phyloP scores from a whole-genome alignment of 805 yeast genomes.

The Hanseniaspora vineae region DNA sequence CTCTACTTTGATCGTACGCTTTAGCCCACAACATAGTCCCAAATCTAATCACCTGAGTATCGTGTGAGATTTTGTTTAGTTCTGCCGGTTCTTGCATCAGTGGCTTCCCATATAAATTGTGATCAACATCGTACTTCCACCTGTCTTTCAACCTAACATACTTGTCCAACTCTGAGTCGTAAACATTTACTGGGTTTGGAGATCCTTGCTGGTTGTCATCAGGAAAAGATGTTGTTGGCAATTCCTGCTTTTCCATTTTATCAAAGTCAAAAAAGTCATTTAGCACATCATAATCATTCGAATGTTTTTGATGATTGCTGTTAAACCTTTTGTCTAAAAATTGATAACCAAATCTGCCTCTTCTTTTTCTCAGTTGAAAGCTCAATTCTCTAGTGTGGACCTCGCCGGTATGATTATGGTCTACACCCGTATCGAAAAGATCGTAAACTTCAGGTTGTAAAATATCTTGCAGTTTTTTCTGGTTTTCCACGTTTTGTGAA shows the following conservation, averaged over 20 bases:
- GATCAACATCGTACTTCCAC: slow-evolving; percentile 59
- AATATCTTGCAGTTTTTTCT: slow-evolving; percentile 21
- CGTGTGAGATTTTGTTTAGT: slow-evolving; percentile 69
- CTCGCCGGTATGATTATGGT: slow-evolving; percentile 8
- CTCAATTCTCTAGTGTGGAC: slow-evolving; percentile 28
- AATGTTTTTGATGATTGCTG: slow-evolving; percentile 13
- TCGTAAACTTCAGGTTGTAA: background rate
- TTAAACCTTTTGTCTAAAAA: slow-evolving; percentile 67
- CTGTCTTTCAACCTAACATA: slow-evolving; percentile 40
- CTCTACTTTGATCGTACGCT: slow-evolving; percentile 67
- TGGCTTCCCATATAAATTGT: slow-evolving; percentile 30
- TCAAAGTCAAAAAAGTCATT: slow-evolving; percentile 31
- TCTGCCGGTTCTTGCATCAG: slow-evolving; percentile 69
- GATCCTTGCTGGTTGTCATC: slow-evolving; percentile 12
- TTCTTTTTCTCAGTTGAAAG: slow-evolving; percentile 56
- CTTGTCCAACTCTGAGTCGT: slow-evolving; percentile 34
- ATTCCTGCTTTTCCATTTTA: slow-evolving; percentile 10
- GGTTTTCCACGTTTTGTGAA: slow-evolving; percentile 23
- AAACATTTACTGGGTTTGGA: slow-evolving; percentile 26
- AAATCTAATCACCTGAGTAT: slow-evolving; percentile 80
- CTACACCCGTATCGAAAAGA: slow-evolving; percentile 9
- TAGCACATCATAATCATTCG: slow-evolving; percentile 22
- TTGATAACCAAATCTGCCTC: slow-evolving; percentile 55
- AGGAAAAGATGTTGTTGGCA: slow-evolving; percentile 11
- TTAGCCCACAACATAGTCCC: slow-evolving; percentile 85